Conservation (phyloP, 352 stramenopile genomes). For the Pythium coloratum region DNA sequence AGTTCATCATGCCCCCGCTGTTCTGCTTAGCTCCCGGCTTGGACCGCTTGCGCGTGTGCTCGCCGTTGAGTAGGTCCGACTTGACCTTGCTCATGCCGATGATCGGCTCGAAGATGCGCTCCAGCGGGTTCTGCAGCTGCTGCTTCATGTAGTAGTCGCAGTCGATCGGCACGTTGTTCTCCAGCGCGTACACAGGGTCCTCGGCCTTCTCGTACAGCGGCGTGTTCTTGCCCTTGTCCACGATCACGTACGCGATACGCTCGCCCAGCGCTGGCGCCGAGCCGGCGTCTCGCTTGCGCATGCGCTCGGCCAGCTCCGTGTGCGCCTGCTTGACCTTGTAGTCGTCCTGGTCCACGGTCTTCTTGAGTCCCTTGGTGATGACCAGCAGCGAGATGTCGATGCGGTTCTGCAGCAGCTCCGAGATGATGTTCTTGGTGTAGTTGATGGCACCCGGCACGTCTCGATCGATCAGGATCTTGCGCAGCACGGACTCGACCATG, state of each 20-base stretch:
- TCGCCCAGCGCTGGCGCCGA: conserved; percentile 98
- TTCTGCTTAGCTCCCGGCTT: conserved; percentile 95
- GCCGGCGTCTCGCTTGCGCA: conserved; percentile 97
- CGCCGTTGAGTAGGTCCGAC: conserved; percentile 92
- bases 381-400: conserved; percentile 99
- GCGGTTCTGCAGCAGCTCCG: conserved; percentile 99
- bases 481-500: conserved; percentile 96
- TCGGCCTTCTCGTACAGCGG: conserved; percentile 98
- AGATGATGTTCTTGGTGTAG: conserved; percentile 98
- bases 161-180: conserved; percentile 99
- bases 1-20: conserved; percentile 98
- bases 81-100: conserved; percentile 93
- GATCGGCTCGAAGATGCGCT: conserved; percentile 98
- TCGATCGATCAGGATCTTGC: conserved; percentile 98
- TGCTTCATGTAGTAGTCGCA: conserved; percentile 99
- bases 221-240: conserved; percentile 95
- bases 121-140: conserved; percentile 97
- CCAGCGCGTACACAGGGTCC: conserved; percentile 98
- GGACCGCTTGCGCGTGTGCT: conserved; percentile 98
- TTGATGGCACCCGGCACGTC: conserved; percentile 95
- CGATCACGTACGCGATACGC: conserved; percentile 99
- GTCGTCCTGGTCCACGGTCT: conserved; percentile 96
- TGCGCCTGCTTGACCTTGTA: conserved; percentile 99
- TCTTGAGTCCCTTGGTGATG: conserved; percentile 99
- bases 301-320: conserved; percentile 97